Evolutionary conservation across 208 protist genomes (phyloP).

Genomic region (Trypanosoma lewisi): DNA sequence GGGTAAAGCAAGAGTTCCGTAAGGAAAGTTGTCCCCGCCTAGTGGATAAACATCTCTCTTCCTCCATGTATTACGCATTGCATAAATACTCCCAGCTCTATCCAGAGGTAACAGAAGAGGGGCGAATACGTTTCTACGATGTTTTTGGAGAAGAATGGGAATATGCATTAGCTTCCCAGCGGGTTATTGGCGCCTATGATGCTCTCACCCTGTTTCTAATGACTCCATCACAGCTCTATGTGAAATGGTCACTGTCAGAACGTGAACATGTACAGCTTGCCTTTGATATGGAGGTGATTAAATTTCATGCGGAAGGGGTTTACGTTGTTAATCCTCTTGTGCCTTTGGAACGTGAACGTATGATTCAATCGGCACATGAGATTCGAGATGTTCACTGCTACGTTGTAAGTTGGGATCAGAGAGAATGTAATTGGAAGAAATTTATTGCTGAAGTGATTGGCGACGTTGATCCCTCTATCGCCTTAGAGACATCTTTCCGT

Average conservation of each 20-base stretch:
- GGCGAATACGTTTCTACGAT: slow-evolving; percentile 18
- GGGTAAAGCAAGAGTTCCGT: slow-evolving; percentile 25
- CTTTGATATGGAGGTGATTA: slow-evolving; percentile 29
- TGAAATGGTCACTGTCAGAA: slow-evolving; percentile 26
- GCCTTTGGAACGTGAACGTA: slow-evolving; percentile 31
- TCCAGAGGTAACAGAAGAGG: slow-evolving; percentile 27
- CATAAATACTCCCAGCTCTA: slow-evolving; percentile 7
- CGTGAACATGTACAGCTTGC: slow-evolving; percentile 27
- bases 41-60: slow-evolving; percentile 35
- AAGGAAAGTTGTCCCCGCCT: slow-evolving; percentile 18
- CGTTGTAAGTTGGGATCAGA: slow-evolving; percentile 50
- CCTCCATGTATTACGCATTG: slow-evolving; percentile 23
- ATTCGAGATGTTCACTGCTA: slow-evolving; percentile 28
- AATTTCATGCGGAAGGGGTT: slow-evolving; percentile 28
- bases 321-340: slow-evolving; percentile 37
- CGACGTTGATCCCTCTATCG: slow-evolving; percentile 36
- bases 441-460: slow-evolving; percentile 60
- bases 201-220: slow-evolving; percentile 27
- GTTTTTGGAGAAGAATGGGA: slow-evolving; percentile 37
- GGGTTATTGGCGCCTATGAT: slow-evolving; percentile 39
- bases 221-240: slow-evolving; percentile 41
- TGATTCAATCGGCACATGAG: slow-evolving; percentile 13
- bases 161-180: slow-evolving; percentile 15
- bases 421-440: slow-evolving; percentile 43
- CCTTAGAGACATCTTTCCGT: slow-evolving; percentile 40